A percentile compares a stretch with the other conserved stretches of the same genome.
These are phyloP conservation scores for Globisporangium spiculum DNA, from an alignment of 352 stramenopile species.

Conservation along the genomic window DNA sequence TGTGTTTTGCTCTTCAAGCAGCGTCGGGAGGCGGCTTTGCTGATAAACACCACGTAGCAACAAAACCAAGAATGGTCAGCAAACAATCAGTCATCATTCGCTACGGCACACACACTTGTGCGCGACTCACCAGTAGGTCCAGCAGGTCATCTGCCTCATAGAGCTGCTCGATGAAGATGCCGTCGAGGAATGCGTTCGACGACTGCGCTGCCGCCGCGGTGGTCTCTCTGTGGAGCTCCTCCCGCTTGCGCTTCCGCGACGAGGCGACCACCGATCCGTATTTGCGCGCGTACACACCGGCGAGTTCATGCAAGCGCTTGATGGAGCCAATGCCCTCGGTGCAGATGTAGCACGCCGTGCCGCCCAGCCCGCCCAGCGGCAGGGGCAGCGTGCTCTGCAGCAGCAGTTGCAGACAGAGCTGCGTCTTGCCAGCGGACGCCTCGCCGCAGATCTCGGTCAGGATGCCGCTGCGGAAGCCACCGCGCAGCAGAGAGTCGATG, in stretches of 20 bases:
- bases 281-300: slow-evolving; percentile 39
- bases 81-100: neutral
- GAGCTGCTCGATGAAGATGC: slow-evolving; percentile 77
- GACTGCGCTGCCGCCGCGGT: neutral
- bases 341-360: slow-evolving; percentile 76
- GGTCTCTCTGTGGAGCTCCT: neutral
- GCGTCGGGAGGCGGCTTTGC: slow-evolving; percentile 61
- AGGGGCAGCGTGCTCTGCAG: slow-evolving; percentile 58
- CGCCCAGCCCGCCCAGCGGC: slow-evolving; percentile 47
- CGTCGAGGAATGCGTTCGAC: slow-evolving; percentile 54
- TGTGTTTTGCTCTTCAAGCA: slow-evolving; percentile 70
- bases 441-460: slow-evolving; percentile 76
- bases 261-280: slow-evolving; percentile 43
- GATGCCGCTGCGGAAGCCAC: slow-evolving; percentile 65
- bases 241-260: slow-evolving; percentile 47
- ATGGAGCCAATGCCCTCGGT: slow-evolving; percentile 72
- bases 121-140: slow-evolving; percentile 44
- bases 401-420: slow-evolving; percentile 74
- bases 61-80: neutral
- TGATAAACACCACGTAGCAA: slow-evolving; percentile 17
- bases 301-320: slow-evolving; percentile 70
- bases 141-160: slow-evolving; percentile 68
- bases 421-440: slow-evolving; percentile 75
- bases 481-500: slow-evolving; percentile 53
- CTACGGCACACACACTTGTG: neutral